Base-by-base conservation (phyloP, 306 rosid species). In the Echinosophora koreensis region DNA sequence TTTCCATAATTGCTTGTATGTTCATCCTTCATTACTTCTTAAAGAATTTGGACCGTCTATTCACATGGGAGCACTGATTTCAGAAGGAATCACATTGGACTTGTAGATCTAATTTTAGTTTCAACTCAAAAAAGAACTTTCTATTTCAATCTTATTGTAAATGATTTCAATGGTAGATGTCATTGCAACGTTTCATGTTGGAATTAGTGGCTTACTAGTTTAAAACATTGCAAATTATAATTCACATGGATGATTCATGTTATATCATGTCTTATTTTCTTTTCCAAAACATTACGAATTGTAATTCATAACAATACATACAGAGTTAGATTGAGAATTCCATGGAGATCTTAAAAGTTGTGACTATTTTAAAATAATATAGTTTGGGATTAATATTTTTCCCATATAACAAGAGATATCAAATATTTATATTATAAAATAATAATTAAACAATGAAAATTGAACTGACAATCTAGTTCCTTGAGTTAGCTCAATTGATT, bases 1-100 rank as follows among this genome's bases (percentile, higher is more conserved):
- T 80, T 79, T 57, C 70, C 72, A 7, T 86, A 11, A 9, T 89
- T 82, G 86, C 81, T 37, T 55, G 51, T 18, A 15, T 81, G 28
- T 39, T 81, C 30, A 14, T 78, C 49, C 12, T 77, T 57, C 89
- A 81, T 78, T 88, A 76, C 66, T 15, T 75, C 49, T 37, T 77
- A 0, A 60, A 79, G 60, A 71, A 66, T 66, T 37, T 86, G 71
- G 80, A 86, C 4, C 64, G 1, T 60, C 14, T 82, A 3, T 75
- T 71, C 82, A 71, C 63, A 51, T 27, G 84, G 81, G 72, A 58
- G 74, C 63, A 81, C 5, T 50, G 17, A 71, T 64, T 28, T 69
- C 52, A 37, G 72, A 85, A 16, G 32, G n/a, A 74, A 66, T 72
- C 80, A 75, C 22, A 38, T 18, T 74, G 41, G 61, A 18, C 8